Evolutionary conservation across 495 filamentous ascomycete genomes (phyloP).

Genomic region (Terfezia claveryi): DNA sequence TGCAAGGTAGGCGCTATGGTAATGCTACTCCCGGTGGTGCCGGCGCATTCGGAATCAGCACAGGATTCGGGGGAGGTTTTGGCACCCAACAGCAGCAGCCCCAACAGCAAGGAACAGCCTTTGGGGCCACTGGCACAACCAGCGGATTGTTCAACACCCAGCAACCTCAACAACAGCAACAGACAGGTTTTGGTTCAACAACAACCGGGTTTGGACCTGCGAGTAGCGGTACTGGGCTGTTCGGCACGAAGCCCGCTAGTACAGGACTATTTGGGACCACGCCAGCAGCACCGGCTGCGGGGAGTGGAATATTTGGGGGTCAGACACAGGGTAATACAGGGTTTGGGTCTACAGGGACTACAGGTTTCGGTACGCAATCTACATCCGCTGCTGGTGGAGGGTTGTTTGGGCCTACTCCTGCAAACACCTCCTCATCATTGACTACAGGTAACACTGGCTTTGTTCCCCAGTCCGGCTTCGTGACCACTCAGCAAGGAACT

Average conservation of each 20-base stretch:
- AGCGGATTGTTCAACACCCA: background rate
- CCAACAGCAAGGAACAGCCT: background rate
- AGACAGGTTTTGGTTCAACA: constrained; percentile 25
- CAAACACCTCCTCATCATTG: constrained; percentile 16
- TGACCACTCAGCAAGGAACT: constrained; percentile 5
- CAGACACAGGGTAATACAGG: constrained; percentile 22
- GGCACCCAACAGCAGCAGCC: background rate
- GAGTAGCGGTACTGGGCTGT: constrained; percentile 23
- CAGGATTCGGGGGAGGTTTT: constrained; percentile 31
- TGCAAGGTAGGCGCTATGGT: constrained; percentile 59
- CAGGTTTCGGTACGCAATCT: constrained; percentile 27
- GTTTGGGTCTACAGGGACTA: constrained; percentile 26
- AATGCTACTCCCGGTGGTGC: constrained; percentile 51
- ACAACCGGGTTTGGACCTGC: constrained; percentile 11
- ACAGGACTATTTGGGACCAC: constrained; percentile 22
- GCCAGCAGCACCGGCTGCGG: constrained; percentile 20
- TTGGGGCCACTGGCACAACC: background rate
- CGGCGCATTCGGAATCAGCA: constrained; percentile 55
- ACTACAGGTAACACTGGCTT: background rate
- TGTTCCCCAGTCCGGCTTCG: constrained; percentile 6
- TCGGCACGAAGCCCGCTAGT: constrained; percentile 21
- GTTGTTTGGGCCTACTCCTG: constrained; percentile 25
- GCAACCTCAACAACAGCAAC: background rate
- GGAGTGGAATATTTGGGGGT: constrained; percentile 30
- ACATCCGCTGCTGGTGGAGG: constrained; percentile 26